These are phyloP conservation scores for Podaxis pistillaris DNA, from an alignment of 768 basidiomycete genomes.

Conservation along the genomic window DNA sequence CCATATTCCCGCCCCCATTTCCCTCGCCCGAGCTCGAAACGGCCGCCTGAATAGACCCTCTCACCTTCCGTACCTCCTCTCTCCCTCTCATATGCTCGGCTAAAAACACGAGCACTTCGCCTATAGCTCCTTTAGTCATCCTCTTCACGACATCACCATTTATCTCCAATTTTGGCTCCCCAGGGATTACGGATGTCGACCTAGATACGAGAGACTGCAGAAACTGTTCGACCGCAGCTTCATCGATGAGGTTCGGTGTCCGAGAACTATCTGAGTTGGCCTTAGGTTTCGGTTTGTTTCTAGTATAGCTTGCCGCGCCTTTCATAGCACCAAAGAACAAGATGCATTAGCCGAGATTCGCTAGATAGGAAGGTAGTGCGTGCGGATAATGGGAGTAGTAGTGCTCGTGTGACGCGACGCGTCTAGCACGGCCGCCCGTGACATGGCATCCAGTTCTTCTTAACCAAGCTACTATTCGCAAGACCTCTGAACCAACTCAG, in stretches of 20 bases:
- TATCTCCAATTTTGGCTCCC: background rate
- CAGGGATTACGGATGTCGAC: background rate
- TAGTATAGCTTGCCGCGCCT: background rate
- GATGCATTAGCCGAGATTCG: background rate
- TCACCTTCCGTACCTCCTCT: background rate
- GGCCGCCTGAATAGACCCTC: background rate
- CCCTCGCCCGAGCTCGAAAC: background rate
- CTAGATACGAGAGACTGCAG: background rate
- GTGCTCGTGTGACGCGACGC: background rate
- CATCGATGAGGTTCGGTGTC: background rate
- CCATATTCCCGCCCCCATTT: background rate
- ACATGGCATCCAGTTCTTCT: no score
- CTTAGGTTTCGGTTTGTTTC: background rate
- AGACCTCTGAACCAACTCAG: no score
- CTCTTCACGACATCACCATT: background rate
- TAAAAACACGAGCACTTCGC: background rate
- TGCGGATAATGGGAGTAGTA: no score
- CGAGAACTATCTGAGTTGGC: background rate
- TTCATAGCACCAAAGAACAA: background rate
- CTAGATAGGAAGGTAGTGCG: background rate
- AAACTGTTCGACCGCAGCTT: background rate
- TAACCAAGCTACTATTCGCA: no score
- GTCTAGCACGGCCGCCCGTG: background rate
- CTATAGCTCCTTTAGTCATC: background rate
- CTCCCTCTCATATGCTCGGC: background rate